Base-by-base conservation (phyloP, 1,284 basidiomycete genomes). In the Ustilago crameri region DNA sequence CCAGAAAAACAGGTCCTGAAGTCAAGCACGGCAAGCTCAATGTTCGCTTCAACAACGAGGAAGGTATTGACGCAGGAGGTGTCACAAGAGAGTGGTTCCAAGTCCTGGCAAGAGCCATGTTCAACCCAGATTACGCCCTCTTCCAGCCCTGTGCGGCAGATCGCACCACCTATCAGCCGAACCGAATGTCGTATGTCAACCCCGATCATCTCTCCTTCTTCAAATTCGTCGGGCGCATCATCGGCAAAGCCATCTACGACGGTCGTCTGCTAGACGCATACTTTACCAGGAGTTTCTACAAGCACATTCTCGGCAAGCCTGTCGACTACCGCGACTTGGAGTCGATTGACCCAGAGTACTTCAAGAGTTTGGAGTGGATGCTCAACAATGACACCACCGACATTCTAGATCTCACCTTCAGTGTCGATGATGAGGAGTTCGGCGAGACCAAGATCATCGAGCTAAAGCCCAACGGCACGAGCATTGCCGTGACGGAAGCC, bases 11-110 rank as follows among this genome's bases (percentile, higher is more conserved):
- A 0, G 95, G 94, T 20, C 94, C 98, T 32, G 94, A 98, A 84
- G 92, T 98, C 86, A 98, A 98, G 85, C 92, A 93, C 79, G 95
- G 95, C 73, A 98, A 98, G 84, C 89, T 99, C 64, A 97, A 91
- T 81, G 91, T 98, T 71, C 91, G 94, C 62, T 99, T 98, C 86
- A 93, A 93, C 81, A 91, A 94, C 68, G 96, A 99, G 81, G 96
- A 98, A 79, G 96, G 96, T 71, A 93, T 98, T 46, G 96, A 98
- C 83, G 96, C 96, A 0, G 96, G 96, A 24, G 96, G 96, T 79
- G 93, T 98, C 41, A 97, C 96, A 3, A 89, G 95, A 70, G 95
- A 98, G 85, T 98, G 95, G 95, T 97, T 95, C 89, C 92, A 94
- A 77, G 95, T 97, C 54, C 89, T 99, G 20, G 95, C 95, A 1